A percentile compares a stretch with the other conserved stretches of the same genome.
phyloP scores from a whole-genome alignment of 176 grass and related monocot species.

The Poa annua region DNA sequence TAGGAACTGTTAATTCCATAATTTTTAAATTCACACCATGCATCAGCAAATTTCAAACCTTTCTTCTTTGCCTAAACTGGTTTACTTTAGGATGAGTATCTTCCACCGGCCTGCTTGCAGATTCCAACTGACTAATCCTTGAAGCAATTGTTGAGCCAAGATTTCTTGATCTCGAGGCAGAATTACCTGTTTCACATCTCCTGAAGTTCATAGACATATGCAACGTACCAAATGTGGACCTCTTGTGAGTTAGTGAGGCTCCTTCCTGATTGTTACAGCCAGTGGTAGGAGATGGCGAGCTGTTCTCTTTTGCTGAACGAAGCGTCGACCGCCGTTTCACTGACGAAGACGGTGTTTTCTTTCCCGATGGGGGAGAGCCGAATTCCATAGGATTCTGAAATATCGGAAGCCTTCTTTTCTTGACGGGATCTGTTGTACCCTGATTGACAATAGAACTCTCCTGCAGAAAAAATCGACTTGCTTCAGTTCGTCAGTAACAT shows the following conservation, averaged over 20 bases:
- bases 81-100: neutral
- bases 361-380: conserved; percentile 36
- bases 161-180: conserved; percentile 37
- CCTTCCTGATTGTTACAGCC: conserved; percentile 12
- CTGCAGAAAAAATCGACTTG: conserved; percentile 40
- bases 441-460: conserved; percentile 69
- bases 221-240: conserved; percentile 30
- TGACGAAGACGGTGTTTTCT: conserved; percentile 27
- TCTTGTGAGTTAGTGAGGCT: conserved; percentile 40
- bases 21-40: neutral
- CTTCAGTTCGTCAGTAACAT: neutral
- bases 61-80: conserved; percentile 44
- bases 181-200: conserved; percentile 36
- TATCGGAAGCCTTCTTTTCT: conserved; percentile 48
- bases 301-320: conserved; percentile 61
- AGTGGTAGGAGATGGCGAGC: conserved; percentile 43
- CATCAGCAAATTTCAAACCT: conserved; percentile 25
- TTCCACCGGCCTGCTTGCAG: conserved; percentile 43
- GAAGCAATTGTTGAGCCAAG: conserved; percentile 44
- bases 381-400: conserved; percentile 48
- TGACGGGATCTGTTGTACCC: conserved; percentile 18
- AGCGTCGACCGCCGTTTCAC: conserved; percentile 23
- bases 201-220: conserved; percentile 39
- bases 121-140: conserved; percentile 57
- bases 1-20: neutral